A percentile compares a stretch with the other conserved stretches of the same genome.
phyloP scores from a whole-genome alignment of 2,329 filamentous ascomycete species.

The Didymella keratinophila region DNA sequence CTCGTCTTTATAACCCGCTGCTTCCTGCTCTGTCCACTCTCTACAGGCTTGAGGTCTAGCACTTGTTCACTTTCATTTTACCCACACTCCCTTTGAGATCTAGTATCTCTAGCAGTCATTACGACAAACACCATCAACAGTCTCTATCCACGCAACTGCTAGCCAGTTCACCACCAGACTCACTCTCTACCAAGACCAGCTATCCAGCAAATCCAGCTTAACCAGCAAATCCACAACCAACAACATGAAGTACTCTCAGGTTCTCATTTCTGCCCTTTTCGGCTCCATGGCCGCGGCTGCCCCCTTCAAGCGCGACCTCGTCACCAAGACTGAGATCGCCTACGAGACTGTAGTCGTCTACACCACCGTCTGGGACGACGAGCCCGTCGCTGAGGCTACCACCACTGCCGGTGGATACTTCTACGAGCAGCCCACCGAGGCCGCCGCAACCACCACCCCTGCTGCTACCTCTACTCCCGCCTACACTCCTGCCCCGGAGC shows the following conservation, averaged over 20 bases:
- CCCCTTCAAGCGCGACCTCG: slow-evolving; percentile 45
- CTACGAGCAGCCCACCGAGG: slow-evolving; percentile 35
- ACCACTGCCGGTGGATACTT: slow-evolving; percentile 27
- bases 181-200: slow-evolving; percentile 25
- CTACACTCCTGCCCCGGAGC: slow-evolving; percentile 20
- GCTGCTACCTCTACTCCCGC: slow-evolving; percentile 21
- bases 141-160: slow-evolving; percentile 44
- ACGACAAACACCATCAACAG: slow-evolving; percentile 30
- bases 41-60: slow-evolving; percentile 52
- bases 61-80: slow-evolving; percentile 41
- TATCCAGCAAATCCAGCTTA: slow-evolving; percentile 30
- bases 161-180: slow-evolving; percentile 44
- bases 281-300: slow-evolving; percentile 46
- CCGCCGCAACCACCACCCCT: slow-evolving; percentile 25
- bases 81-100: slow-evolving; percentile 41
- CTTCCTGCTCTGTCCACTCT: slow-evolving; percentile 47
- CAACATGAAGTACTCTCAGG: slow-evolving; percentile 49
- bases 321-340: slow-evolving; percentile 45
- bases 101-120: slow-evolving; percentile 46
- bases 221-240: slow-evolving; percentile 15
- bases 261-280: slow-evolving; percentile 48
- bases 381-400: slow-evolving; percentile 28
- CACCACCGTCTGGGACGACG: slow-evolving; percentile 47
- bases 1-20: slow-evolving; percentile 37
- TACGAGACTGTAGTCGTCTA: slow-evolving; percentile 47